Percentiles rank a stretch among this genome's conserved stretches.
These are phyloP conservation scores for Macrotyloma uniflorum DNA, from an alignment of 306 rosid species.

Conservation along the genomic window DNA sequence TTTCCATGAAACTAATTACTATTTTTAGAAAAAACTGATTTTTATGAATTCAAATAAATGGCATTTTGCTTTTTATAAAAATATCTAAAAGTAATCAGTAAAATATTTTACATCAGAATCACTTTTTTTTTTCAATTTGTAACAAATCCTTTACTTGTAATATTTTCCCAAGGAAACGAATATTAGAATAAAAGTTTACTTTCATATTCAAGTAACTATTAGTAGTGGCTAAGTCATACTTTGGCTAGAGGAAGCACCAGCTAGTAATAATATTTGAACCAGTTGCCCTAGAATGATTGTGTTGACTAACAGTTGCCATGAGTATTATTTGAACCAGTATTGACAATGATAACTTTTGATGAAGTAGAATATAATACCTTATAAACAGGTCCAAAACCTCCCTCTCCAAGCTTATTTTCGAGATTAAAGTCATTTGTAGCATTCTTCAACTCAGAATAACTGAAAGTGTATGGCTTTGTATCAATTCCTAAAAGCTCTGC, in stretches of 20 bases:
- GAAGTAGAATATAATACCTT: conserved; percentile 47
- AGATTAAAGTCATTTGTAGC: conserved; percentile 70
- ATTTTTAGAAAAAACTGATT: too few species aligned
- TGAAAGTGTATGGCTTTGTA: conserved; percentile 67
- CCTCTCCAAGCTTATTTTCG: conserved; percentile 76
- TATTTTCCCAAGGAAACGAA: not conserved
- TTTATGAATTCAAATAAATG: too few species aligned
- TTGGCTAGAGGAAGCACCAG: not conserved
- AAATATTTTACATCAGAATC: not conserved
- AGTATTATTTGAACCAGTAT: not conserved
- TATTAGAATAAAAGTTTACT: not conserved
- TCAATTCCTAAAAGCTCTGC: conserved; percentile 77
- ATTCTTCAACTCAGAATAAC: conserved; percentile 59
- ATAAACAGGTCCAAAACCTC: conserved; percentile 86
- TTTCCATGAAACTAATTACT: too few species aligned
- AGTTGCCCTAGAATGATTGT: too few species aligned
- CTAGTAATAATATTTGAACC: not conserved
- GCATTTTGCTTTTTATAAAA: too few species aligned
- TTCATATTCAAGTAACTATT: not conserved
- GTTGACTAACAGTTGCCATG: not conserved
- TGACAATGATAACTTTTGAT: not conserved
- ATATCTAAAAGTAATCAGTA: too few species aligned
- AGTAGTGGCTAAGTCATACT: not conserved
- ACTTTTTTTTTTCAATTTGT: not conserved
- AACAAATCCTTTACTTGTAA: not conserved